phyloP scores from a whole-genome alignment of 371 early-diverging fungal genomes.

The Choanephora cucurbitarum region DNA sequence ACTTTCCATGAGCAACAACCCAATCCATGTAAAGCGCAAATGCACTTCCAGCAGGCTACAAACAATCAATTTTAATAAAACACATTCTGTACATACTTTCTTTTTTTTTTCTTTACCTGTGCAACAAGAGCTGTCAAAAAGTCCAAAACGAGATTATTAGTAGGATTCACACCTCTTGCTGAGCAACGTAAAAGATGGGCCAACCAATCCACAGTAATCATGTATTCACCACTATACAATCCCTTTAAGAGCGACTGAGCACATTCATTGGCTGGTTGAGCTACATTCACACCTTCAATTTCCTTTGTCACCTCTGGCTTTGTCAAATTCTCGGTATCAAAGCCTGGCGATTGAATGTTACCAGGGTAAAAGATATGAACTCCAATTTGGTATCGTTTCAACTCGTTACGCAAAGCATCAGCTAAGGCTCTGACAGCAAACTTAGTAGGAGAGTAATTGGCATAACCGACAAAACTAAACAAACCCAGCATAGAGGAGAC shows the following conservation, averaged over 20 bases:
- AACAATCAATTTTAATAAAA: constrained; percentile 1
- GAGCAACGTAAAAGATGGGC: constrained; percentile 52
- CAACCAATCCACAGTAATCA: constrained; percentile 56
- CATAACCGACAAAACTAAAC: constrained; percentile 79
- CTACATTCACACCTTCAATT: constrained; percentile 76
- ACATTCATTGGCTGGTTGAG: constrained; percentile 62
- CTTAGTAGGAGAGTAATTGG: constrained; percentile 86
- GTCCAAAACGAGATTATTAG: constrained; percentile 47
- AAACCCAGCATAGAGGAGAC: constrained; percentile 80
- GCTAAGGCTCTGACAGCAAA: constrained; percentile 82
- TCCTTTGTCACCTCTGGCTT: constrained; percentile 81
- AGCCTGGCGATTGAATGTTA: constrained; percentile 83
- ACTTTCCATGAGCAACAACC: constrained; percentile 30
- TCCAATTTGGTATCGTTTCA: constrained; percentile 66
- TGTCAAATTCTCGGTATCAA: constrained; percentile 74
- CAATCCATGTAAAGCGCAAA: constrained; percentile 51
- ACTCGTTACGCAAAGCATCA: constrained; percentile 74
- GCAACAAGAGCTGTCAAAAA: constrained; percentile 37
- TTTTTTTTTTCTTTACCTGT: constrained; percentile 31
- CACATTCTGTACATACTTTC: background rate
- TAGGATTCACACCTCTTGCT: constrained; percentile 47
- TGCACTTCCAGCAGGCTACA: constrained; percentile 46
- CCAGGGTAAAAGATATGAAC: constrained; percentile 84
- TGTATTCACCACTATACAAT: constrained; percentile 46
- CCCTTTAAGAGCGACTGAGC: constrained; percentile 62